Evolutionary conservation across 2,329 filamentous ascomycete genomes (phyloP).

Genomic region (Pseudogymnoascus sp.): DNA sequence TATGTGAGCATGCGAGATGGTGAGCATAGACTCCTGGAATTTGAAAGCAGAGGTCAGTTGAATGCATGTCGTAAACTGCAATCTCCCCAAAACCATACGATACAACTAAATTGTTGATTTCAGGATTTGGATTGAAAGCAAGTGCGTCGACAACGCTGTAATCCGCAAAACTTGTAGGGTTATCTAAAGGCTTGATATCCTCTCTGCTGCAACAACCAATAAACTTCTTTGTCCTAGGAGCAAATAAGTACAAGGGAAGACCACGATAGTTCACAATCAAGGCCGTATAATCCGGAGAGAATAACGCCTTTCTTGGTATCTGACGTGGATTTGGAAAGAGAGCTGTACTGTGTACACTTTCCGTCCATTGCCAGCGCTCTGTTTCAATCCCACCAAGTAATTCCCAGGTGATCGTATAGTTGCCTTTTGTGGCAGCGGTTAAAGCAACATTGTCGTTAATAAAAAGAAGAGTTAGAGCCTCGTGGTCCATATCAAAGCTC

Average conservation of each 20-base stretch:
- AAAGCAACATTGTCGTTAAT: slow-evolving; percentile 16
- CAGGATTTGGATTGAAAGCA: not conserved
- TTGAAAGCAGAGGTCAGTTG: not conserved
- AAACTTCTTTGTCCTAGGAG: slow-evolving; percentile 16
- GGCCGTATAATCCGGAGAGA: slow-evolving; percentile 11
- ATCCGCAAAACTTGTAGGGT: not conserved
- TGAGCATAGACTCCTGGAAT: not conserved
- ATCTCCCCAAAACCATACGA: not conserved
- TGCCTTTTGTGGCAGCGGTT: slow-evolving; percentile 14
- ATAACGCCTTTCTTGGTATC: slow-evolving; percentile 9
- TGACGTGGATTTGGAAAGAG: not conserved
- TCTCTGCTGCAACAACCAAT: slow-evolving; percentile 20
- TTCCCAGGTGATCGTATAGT: slow-evolving; percentile 19
- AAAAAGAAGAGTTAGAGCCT: slow-evolving; percentile 16
- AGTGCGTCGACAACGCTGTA: not conserved
- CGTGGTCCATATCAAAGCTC: slow-evolving; percentile 15
- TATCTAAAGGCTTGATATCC: slow-evolving; percentile 15
- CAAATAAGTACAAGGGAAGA: slow-evolving; percentile 16
- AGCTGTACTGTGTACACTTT: not conserved
- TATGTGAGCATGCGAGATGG: not conserved
- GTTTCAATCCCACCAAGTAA: slow-evolving; percentile 2
- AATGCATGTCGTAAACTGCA: not conserved
- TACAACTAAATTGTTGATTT: not conserved
- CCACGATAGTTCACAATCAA: slow-evolving; percentile 11
- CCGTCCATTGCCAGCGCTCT: not conserved